Percentiles rank a stretch among this genome's conserved stretches.
phyloP scores from a whole-genome alignment of 176 grass and related monocot species.

The Thinopyrum elongatum region DNA sequence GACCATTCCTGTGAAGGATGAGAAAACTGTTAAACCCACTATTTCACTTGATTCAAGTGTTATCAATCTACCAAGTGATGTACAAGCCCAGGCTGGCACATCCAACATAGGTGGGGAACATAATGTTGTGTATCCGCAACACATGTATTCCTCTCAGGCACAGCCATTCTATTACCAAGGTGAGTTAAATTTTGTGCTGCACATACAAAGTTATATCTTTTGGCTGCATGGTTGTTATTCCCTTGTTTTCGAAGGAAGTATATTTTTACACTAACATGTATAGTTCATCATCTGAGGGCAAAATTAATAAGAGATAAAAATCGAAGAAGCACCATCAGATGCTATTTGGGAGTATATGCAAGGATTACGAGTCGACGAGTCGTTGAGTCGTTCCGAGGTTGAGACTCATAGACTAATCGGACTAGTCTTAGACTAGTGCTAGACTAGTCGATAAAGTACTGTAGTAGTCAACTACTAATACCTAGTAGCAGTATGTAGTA shows the following conservation, averaged over 20 bases:
- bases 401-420: too few species aligned
- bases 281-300: slow-evolving; percentile 2
- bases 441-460: too few species aligned
- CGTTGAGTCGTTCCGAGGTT: too few species aligned
- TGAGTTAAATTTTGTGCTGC: slow-evolving; percentile 26
- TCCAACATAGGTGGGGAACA: slow-evolving; percentile 34
- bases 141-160: slow-evolving; percentile 57
- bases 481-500: too few species aligned
- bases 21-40: slow-evolving; percentile 31
- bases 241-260: background rate
- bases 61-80: slow-evolving; percentile 43
- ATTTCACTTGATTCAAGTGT: slow-evolving; percentile 42
- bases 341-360: background rate
- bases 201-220: background rate
- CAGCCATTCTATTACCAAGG: slow-evolving; percentile 73
- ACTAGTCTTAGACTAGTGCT: too few species aligned
- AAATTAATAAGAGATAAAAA: background rate
- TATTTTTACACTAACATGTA: background rate
- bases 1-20: slow-evolving; percentile 48
- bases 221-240: background rate
- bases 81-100: slow-evolving; percentile 37
- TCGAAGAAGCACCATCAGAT: background rate
- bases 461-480: too few species aligned
- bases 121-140: slow-evolving; percentile 38
- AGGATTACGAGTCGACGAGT: too few species aligned